phyloP scores from a whole-genome alignment of 2,329 filamentous ascomycete genomes.

The Hymenoscyphus linearis region DNA sequence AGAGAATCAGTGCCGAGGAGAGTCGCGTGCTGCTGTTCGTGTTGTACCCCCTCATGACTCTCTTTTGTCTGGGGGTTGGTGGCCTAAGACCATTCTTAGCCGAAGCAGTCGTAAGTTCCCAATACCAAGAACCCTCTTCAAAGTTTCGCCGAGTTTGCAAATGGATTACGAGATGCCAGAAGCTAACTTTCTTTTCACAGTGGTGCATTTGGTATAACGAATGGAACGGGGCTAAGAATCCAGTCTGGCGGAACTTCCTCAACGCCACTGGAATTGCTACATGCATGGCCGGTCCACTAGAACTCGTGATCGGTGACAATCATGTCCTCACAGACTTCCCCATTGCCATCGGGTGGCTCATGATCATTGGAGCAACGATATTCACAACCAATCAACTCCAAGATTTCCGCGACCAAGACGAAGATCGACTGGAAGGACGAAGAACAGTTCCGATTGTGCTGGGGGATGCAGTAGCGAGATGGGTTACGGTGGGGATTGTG shows the following conservation, averaged over 20 bases:
- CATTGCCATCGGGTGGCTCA: neutral
- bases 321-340: neutral
- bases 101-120: neutral
- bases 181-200: neutral
- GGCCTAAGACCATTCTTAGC: neutral
- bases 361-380: neutral
- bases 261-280: neutral
- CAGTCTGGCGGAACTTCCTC: neutral
- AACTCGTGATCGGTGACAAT: neutral
- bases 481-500: neutral
- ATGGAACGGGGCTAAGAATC: neutral
- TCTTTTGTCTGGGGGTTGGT: neutral
- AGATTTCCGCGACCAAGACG: constrained; percentile 1
- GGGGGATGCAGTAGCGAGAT: neutral
- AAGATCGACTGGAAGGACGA: neutral
- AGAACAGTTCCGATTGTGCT: constrained; percentile 2
- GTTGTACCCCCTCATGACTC: neutral
- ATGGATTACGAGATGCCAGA: neutral
- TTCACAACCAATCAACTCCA: neutral
- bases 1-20: no score
- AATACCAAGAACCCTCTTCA: neutral
- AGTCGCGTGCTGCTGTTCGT: neutral
- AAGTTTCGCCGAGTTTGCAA: neutral
- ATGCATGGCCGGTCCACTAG: neutral
- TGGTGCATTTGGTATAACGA: constrained; percentile 1